A percentile compares a stretch with the other conserved stretches of the same genome.
Evolutionary conservation across 2,329 filamentous ascomycete genomes (phyloP).

Genomic region (Trichoderma asperellum): DNA sequence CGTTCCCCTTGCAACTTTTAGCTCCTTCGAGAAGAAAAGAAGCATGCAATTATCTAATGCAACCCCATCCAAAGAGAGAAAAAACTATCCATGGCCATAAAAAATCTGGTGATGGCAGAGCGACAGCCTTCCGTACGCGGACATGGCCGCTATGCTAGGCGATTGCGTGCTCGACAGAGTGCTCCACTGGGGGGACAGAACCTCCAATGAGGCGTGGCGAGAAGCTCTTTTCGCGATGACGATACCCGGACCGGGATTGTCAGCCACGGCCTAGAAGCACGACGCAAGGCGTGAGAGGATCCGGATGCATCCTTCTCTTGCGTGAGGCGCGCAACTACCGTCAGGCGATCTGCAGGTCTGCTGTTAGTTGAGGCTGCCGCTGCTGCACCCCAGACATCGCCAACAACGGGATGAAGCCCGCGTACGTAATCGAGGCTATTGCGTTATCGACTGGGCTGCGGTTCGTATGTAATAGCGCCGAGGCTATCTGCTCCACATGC

Average conservation of each 20-base stretch:
- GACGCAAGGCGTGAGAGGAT: not conserved
- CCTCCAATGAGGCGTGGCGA: conserved; percentile 21
- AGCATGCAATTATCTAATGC: conserved; percentile 18
- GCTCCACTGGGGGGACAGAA: conserved; percentile 21
- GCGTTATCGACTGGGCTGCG: not conserved
- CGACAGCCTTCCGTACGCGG: conserved; percentile 16
- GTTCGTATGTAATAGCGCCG: not conserved
- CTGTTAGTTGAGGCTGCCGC: conserved; percentile 18
- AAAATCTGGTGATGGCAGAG: conserved; percentile 20
- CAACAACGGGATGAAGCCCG: not conserved
- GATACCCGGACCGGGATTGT: not conserved
- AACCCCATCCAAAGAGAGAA: not conserved
- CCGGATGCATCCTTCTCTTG: not conserved
- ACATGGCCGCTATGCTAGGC: conserved; percentile 27
- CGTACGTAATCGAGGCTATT: conserved; percentile 12
- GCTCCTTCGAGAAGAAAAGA: conserved; percentile 24
- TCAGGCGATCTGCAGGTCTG: conserved; percentile 3
- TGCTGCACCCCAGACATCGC: conserved; percentile 20
- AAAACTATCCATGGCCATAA: not conserved
- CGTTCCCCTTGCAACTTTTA: conserved; percentile 11
- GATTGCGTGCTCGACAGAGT: conserved; percentile 27
- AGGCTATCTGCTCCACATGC: not conserved
- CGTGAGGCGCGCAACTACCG: not conserved
- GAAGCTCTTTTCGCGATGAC: conserved; percentile 15
- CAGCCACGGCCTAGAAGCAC: conserved; percentile 2